Evolutionary conservation across 345 rosid species (phyloP).

Genomic region (Eucalyptus brandiana): DNA sequence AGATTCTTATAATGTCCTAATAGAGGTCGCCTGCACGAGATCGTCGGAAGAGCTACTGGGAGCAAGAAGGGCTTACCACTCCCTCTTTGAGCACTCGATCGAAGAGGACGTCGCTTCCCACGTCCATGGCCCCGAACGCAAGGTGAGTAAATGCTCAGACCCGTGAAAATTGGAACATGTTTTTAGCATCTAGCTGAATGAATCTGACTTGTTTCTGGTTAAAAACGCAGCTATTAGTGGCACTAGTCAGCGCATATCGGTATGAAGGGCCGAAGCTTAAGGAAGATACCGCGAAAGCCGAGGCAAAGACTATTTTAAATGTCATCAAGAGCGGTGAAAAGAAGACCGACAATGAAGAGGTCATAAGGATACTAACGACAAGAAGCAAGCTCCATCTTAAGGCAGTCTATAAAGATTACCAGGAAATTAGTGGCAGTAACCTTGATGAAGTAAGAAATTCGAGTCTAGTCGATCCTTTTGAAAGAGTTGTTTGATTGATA

Average conservation of each 20-base stretch:
- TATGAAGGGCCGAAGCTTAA: conserved; percentile 65
- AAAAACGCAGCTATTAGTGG: conserved; percentile 57
- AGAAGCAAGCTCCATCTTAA: conserved; percentile 76
- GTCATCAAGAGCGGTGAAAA: conserved; percentile 24
- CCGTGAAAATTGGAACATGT: background rate
- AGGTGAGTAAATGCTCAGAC: conserved; percentile 14
- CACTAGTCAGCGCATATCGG: conserved; percentile 85
- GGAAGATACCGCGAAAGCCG: conserved; percentile 47
- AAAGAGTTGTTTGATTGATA: background rate
- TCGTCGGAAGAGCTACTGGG: conserved; percentile 69
- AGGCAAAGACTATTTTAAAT: conserved; percentile 35
- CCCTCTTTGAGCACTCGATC: conserved; percentile 67
- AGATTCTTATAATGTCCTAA: conserved; percentile 33
- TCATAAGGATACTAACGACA: conserved; percentile 57
- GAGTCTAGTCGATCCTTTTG: too few relatives aligned
- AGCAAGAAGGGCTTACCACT: conserved; percentile 87
- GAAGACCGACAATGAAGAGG: conserved; percentile 49
- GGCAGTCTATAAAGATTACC: conserved; percentile 34
- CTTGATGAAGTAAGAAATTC: conserved; percentile 30
- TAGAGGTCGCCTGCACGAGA: conserved; percentile 76
- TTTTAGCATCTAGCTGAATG: background rate
- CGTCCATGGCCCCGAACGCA: conserved; percentile 27
- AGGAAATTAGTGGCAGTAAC: conserved; percentile 28
- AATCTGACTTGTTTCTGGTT: background rate
- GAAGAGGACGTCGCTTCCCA: conserved; percentile 75